Conservation (phyloP, 177 flowering plant genomes). For the Vitis hybrid region DNA sequence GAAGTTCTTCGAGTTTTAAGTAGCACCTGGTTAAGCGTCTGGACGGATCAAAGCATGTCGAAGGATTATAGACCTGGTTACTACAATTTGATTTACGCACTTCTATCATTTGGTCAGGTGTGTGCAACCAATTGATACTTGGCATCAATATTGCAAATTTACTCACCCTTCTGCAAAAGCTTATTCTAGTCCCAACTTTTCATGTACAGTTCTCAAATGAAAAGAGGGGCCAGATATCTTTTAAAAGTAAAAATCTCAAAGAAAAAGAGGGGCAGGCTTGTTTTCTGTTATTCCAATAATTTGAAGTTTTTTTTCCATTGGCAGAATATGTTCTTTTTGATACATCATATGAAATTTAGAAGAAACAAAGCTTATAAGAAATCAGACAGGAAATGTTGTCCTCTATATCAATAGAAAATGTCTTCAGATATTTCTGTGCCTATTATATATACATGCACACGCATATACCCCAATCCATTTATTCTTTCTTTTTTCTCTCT, state of each 20-base stretch:
- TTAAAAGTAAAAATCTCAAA: too few species aligned
- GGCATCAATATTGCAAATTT: neutral
- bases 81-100: slow-evolving; percentile 50
- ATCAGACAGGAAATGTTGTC: neutral
- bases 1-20: slow-evolving; percentile 65
- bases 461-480: neutral
- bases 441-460: neutral
- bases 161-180: neutral
- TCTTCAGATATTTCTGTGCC: neutral
- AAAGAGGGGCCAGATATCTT: too few species aligned
- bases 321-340: neutral
- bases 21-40: slow-evolving; percentile 73
- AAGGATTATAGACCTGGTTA: slow-evolving; percentile 40
- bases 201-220: neutral
- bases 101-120: slow-evolving; percentile 64
- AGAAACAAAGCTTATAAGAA: neutral
- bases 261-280: neutral
- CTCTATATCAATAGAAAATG: neutral
- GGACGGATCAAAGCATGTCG: slow-evolving; percentile 57
- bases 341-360: neutral
- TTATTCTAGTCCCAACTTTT: neutral
- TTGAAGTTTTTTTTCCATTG: neutral
- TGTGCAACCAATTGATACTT: neutral
- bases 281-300: neutral
- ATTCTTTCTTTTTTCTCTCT: neutral